Evolutionary conservation across 257 asterid genomes (phyloP).

Genomic region (Nyctanthes arbortristis): DNA sequence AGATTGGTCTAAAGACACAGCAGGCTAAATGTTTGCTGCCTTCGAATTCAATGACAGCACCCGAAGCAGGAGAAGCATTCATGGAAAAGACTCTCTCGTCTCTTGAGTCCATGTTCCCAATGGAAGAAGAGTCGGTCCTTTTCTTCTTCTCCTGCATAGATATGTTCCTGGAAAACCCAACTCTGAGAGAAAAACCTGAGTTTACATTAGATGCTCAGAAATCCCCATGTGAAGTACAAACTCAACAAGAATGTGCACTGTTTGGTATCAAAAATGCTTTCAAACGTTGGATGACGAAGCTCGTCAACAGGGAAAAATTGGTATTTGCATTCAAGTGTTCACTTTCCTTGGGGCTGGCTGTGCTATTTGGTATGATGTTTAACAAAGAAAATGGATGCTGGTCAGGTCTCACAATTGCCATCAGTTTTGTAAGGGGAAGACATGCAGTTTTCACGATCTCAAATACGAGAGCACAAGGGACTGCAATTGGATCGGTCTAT

Average conservation of each 20-base stretch:
- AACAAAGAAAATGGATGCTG: slow-evolving; percentile 58
- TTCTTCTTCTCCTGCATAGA: slow-evolving; percentile 62
- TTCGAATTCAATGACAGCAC: slow-evolving; percentile 26
- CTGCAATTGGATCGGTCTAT: slow-evolving; percentile 75
- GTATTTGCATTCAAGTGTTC: slow-evolving; percentile 58
- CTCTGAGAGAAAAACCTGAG: neutral
- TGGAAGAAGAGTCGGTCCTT: slow-evolving; percentile 31
- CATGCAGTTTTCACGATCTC: slow-evolving; percentile 63
- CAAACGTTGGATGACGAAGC: slow-evolving; percentile 23
- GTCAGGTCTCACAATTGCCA: slow-evolving; percentile 77
- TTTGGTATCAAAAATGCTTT: neutral
- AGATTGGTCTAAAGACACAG: slow-evolving; percentile 38
- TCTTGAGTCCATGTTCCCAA: slow-evolving; percentile 16
- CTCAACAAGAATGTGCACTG: neutral
- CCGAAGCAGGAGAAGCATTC: slow-evolving; percentile 21
- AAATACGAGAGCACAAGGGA: slow-evolving; percentile 74
- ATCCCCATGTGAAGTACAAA: slow-evolving; percentile 9
- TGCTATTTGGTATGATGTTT: slow-evolving; percentile 52
- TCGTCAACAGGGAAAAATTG: slow-evolving; percentile 32
- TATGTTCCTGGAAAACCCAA: slow-evolving; percentile 27
- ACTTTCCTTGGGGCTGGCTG: slow-evolving; percentile 58
- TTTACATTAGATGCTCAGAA: neutral
- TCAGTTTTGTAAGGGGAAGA: slow-evolving; percentile 54
- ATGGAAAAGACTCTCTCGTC: slow-evolving; percentile 25
- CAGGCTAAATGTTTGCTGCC: slow-evolving; percentile 36